A percentile compares a stretch with the other conserved stretches of the same genome.
These are phyloP conservation scores for Quaeritorhiza haematococci DNA, from an alignment of 371 early-diverging fungal species.

Conservation along the genomic window DNA sequence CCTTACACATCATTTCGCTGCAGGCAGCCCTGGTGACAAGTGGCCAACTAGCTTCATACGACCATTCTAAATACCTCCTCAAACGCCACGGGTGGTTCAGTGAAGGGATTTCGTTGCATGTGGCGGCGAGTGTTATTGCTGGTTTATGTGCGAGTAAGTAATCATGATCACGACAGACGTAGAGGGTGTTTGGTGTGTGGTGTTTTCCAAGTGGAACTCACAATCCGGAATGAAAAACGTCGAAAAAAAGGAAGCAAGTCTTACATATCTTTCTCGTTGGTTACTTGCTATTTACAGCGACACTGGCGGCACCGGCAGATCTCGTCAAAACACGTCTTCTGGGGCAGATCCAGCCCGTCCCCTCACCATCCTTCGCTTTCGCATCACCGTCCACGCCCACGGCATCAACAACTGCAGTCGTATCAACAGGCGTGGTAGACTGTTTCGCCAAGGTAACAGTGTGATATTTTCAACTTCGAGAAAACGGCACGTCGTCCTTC, in stretches of 20 bases:
- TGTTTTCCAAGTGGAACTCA: background rate
- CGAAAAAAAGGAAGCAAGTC: too few relatives aligned
- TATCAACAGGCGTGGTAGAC: conserved; percentile 18
- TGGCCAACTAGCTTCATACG: conserved; percentile 28
- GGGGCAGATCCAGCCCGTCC: too few relatives aligned
- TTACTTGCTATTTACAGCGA: conserved; percentile 4
- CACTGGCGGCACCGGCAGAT: conserved; percentile 26
- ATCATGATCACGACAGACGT: background rate
- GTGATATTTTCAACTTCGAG: too few relatives aligned
- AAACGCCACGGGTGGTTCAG: conserved; percentile 11
- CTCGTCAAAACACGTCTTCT: conserved; percentile 24
- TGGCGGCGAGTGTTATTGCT: conserved; percentile 12
- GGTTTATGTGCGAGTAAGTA: conserved; percentile 16
- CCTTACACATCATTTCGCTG: background rate
- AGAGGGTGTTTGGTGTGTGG: background rate
- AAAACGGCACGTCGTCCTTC: too few relatives aligned
- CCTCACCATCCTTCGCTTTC: background rate
- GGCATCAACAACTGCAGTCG: background rate
- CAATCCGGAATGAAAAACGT: too few relatives aligned
- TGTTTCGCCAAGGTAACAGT: conserved; percentile 17
- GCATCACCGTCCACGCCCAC: too few relatives aligned
- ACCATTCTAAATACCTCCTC: conserved; percentile 21
- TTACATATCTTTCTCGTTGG: background rate
- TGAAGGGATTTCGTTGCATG: conserved; percentile 21
- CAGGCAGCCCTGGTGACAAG: conserved; percentile 19